Evolutionary conservation across 2,329 filamentous ascomycete species (phyloP), one percentile per base, ranked within the genome.

Genomic region (Fusarium penzigii): DNA sequence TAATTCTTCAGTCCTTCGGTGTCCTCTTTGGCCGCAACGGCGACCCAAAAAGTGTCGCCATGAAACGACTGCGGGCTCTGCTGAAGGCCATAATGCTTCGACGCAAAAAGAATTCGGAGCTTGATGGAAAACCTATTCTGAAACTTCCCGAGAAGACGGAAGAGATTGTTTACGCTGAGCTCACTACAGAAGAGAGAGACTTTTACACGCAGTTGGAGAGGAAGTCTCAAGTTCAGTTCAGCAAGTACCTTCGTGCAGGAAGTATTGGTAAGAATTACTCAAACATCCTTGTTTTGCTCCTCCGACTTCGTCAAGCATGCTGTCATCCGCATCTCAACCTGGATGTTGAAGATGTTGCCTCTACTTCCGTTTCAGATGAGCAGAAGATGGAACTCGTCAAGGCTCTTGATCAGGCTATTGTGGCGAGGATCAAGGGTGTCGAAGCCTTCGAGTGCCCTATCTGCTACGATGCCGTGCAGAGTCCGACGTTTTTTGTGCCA

Each of bases 11-110:
- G 70, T 65, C 68, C 5, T 83, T 82, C 56, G 74, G 70, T n/a
- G 56, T 59, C 8, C 61, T 75, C 5, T 73, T 74, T 46, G 70
- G 67, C 39, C 65, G 61, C 38, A 65, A 61, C 25, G 66, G 73
- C 3, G 78, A 84, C 47, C 84, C 85, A 49, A 77, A 78, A 44
- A 74, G 71, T 9, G 82, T 82, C 54, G 86, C 86, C 3, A 90
- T 96, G 85, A 73, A 74, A 46, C 83, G 86, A 60, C 73, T 96
- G 6, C 90, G 90, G 52, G 84, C 84, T 6, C 71, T 96, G 6
- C 80, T 96, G 38, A 91, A 90, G 63, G 88, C 89, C 1, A 85
- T 92, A 44, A 86, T 96, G 73, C 78, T 96, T 45, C 87, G 92
- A 29, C 87, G 92, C 17, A 92, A 87, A 50, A 96, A 96, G 72